These are phyloP conservation scores for Arthrocladium fulminans DNA, from an alignment of 2,329 filamentous ascomycete species.

Conservation along the genomic window DNA sequence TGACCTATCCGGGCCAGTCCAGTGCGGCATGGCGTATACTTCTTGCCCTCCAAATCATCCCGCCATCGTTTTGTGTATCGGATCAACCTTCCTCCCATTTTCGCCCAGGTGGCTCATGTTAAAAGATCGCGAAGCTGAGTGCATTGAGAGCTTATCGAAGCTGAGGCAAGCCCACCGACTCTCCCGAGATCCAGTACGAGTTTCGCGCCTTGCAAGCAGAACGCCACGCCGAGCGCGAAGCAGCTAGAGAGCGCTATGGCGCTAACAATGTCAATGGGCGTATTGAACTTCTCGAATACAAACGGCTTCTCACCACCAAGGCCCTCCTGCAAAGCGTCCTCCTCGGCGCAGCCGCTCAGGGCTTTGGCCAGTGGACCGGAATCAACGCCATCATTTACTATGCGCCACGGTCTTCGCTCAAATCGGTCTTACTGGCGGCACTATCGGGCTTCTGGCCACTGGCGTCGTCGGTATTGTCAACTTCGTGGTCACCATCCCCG, in stretches of 20 bases:
- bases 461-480: neutral
- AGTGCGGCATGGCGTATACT: neutral
- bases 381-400: conserved; percentile 46
- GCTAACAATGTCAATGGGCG: neutral
- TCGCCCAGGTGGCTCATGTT: neutral
- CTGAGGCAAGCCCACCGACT: neutral
- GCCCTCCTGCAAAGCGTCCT: conserved; percentile 21
- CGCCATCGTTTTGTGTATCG: neutral
- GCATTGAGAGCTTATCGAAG: neutral
- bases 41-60: neutral
- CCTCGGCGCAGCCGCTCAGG: conserved; percentile 32
- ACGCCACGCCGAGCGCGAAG: neutral
- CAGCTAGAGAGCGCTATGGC: neutral
- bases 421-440: neutral
- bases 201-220: neutral
- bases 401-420: neutral
- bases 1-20: neutral
- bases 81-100: neutral
- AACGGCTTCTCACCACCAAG: neutral
- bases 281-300: neutral
- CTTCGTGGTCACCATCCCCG: conserved; percentile 3
- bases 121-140: neutral
- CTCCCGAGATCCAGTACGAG: neutral
- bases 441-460: neutral
- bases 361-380: conserved; percentile 42